Conservation (phyloP, 768 basidiomycete species). For the Royoungia palumana region DNA sequence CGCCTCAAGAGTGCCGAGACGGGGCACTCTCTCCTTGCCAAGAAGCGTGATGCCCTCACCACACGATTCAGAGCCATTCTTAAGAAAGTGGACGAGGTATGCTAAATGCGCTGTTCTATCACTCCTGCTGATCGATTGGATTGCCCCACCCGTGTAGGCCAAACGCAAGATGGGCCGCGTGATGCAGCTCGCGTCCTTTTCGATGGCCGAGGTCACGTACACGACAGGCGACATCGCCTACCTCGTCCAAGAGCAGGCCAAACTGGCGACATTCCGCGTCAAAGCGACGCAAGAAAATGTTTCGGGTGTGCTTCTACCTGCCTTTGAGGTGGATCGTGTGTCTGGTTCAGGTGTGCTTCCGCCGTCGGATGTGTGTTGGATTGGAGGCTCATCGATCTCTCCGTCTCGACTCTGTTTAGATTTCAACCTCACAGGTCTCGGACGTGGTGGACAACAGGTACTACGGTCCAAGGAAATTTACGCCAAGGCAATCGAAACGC, state of each 20-base stretch:
- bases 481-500: slow-evolving; percentile 93
- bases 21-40: slow-evolving; percentile 91
- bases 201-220: slow-evolving; percentile 98
- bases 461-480: slow-evolving; percentile 95
- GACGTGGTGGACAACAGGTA: slow-evolving; percentile 95
- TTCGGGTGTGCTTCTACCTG: slow-evolving; percentile 91
- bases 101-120: slow-evolving; percentile 16
- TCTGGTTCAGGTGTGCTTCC: slow-evolving; percentile 66
- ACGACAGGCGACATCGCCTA: slow-evolving; percentile 97
- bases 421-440: slow-evolving; percentile 95
- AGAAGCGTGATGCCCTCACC: slow-evolving; percentile 96
- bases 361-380: background rate
- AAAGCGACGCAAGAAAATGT: slow-evolving; percentile 98
- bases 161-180: slow-evolving; percentile 99
- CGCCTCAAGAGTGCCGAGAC: slow-evolving; percentile 91
- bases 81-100: slow-evolving; percentile 95
- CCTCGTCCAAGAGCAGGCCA: slow-evolving; percentile 95
- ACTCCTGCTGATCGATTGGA: slow-evolving; percentile 17
- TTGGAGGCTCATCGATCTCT: too few species aligned
- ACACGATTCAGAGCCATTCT: slow-evolving; percentile 93
- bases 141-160: slow-evolving; percentile 50
- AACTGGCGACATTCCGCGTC: slow-evolving; percentile 87
- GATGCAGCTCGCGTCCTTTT: slow-evolving; percentile 98
- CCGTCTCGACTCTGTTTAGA: slow-evolving; percentile 45
- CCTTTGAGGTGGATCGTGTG: slow-evolving; percentile 89